Evolutionary conservation across 257 asterid species (phyloP).

Genomic region (Scutellaria barbata): DNA sequence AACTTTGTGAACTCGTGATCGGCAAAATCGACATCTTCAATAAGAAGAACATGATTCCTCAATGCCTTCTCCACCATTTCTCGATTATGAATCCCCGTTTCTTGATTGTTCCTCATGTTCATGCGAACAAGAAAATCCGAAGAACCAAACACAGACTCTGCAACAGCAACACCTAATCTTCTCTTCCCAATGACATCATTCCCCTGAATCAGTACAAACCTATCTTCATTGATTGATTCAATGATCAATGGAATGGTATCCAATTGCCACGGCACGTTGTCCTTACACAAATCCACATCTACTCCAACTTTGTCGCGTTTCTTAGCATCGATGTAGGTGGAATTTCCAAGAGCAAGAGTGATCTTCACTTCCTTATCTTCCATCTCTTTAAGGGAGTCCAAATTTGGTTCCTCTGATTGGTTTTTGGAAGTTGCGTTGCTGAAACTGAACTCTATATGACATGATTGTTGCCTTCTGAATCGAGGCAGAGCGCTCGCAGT

Average conservation of each 20-base stretch:
- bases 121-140: constrained; percentile 52
- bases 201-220: constrained; percentile 68
- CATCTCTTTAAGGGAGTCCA: constrained; percentile 58
- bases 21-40: constrained; percentile 66
- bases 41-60: constrained; percentile 51
- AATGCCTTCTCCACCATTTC: constrained; percentile 57
- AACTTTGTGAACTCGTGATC: constrained; percentile 51
- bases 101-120: constrained; percentile 46
- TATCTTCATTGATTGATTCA: constrained; percentile 45
- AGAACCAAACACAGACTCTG: constrained; percentile 63
- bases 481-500: constrained; percentile 54
- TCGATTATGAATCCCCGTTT: constrained; percentile 12
- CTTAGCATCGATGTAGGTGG: constrained; percentile 35
- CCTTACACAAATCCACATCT: constrained; percentile 36
- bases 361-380: constrained; percentile 69
- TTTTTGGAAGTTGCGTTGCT: constrained; percentile 45
- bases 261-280: constrained; percentile 81
- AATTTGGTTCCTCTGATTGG: constrained; percentile 45
- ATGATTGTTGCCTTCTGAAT: constrained; percentile 75
- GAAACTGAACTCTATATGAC: constrained; percentile 77
- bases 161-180: constrained; percentile 61
- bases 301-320: constrained; percentile 6
- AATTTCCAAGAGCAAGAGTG: constrained; percentile 74
- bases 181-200: constrained; percentile 62
- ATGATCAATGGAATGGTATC: constrained; percentile 50